Conservation (phyloP, 176 grass and related monocot genomes). For the maize (Zea mays) region Zm-B73-REFERENCE-NAM-5.0 NC_050103.1:117806001-117806500, state of each 20-base stretch:
- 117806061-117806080: constrained; percentile 68
- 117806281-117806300: neutral
- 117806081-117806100: constrained; percentile 72
- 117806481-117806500: neutral
- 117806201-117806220: constrained; percentile 11
- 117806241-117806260: constrained; percentile 1
- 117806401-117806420: constrained; percentile 83
- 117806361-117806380: constrained; percentile 63
- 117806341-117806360: constrained; percentile 27
- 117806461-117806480: neutral
- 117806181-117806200: constrained; percentile 22
- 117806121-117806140: constrained; percentile 84
- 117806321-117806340: constrained; percentile 23
- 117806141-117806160: constrained; percentile 52
- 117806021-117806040: constrained; percentile 8
- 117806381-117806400: constrained; percentile 71
- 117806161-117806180: constrained; percentile 89
- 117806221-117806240: constrained; percentile 1
- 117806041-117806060: constrained; percentile 65
- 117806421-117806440: constrained; percentile 79
- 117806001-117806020: constrained; percentile 17
- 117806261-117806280: constrained; percentile 5
- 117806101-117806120: constrained; percentile 79
- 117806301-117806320: constrained; percentile 7
- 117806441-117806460: constrained; percentile 64